Evolutionary conservation across 352 stramenopile species (phyloP).

Genomic region (Aphanomyces cochlioides): DNA sequence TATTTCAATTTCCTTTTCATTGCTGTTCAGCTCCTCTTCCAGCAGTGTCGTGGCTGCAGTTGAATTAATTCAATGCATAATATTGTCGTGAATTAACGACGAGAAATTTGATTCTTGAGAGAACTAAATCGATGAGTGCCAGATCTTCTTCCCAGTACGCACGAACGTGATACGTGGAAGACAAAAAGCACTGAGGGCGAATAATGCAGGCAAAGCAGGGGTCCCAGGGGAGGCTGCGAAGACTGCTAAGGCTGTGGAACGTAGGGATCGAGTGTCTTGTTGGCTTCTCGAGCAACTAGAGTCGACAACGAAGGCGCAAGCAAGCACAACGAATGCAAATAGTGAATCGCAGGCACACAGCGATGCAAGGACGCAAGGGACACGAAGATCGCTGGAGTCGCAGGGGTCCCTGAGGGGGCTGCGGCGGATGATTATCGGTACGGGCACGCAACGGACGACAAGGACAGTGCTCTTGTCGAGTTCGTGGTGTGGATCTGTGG

Average conservation of each 20-base stretch:
- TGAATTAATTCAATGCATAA: no score
- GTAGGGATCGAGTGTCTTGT: no score
- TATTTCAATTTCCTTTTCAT: no score
- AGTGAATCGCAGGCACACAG: neutral
- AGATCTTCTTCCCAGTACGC: neutral
- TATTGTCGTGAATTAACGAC: neutral
- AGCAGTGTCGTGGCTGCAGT: no score
- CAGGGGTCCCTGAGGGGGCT: neutral
- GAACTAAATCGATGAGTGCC: neutral
- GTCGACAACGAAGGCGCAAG: no score
- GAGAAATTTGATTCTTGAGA: constrained; percentile 2
- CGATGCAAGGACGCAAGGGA: neutral
- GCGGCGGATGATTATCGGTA: neutral
- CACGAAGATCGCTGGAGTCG: neutral
- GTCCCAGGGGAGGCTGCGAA: neutral
- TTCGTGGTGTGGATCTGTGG: neutral
- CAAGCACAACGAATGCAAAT: neutral
- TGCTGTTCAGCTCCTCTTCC: no score
- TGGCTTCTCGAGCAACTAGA: no score
- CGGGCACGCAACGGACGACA: neutral
- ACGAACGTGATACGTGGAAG: neutral
- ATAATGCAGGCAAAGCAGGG: neutral
- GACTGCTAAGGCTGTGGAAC: neutral
- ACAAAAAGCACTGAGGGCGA: neutral
- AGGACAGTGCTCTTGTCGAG: neutral